Conservation (phyloP, 345 rosid genomes). For the Crucihimalaya himalaica region DNA sequence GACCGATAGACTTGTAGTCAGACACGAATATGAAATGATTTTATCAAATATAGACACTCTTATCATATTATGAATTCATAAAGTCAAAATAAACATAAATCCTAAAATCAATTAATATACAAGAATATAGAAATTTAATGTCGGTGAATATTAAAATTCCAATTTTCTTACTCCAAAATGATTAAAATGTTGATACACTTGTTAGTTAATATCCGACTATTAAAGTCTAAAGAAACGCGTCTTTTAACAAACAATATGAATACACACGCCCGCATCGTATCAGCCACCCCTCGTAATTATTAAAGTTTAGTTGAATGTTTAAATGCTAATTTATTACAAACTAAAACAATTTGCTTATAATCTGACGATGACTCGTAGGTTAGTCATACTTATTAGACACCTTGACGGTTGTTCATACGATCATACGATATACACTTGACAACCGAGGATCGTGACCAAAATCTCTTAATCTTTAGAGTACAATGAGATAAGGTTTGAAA, state of each 20-base stretch:
- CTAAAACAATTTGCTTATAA: not conserved
- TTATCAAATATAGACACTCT: not conserved
- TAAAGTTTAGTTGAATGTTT: not conserved
- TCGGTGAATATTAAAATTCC: not conserved
- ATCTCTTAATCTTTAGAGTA: not conserved
- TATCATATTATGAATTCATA: not conserved
- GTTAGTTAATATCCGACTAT: not conserved
- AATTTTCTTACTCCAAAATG: not conserved
- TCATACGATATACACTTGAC: not conserved
- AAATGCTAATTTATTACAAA: not conserved
- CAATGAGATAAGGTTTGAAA: not conserved
- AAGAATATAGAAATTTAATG: not conserved
- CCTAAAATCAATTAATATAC: not conserved
- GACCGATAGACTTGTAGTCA: no score
- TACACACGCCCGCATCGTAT: not conserved
- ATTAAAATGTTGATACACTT: not conserved
- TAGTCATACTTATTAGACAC: no score
- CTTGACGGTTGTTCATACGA: not conserved
- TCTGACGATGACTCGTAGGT: not conserved
- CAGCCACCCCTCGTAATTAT: not conserved
- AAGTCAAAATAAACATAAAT: not conserved
- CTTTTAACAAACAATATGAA: slow-evolving; percentile 6
- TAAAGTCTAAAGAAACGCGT: slow-evolving; percentile 6
- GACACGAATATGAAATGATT: not conserved
- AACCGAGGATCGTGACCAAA: not conserved